phyloP scores from a whole-genome alignment of 495 filamentous ascomycete species.

The Saxispiralis lemnorum region DNA sequence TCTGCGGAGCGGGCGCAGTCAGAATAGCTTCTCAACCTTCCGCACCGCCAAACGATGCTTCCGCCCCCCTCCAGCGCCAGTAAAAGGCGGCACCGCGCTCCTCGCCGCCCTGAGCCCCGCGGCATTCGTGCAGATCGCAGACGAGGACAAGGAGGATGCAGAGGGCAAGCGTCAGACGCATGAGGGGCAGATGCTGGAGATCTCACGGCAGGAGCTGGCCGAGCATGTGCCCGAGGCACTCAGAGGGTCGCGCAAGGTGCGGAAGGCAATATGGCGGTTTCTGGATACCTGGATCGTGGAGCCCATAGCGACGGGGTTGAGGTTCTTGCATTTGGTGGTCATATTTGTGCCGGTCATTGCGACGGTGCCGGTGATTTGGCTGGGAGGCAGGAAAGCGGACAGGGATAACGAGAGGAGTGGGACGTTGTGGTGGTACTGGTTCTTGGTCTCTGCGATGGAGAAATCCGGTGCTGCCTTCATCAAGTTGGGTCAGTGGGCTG shows the following conservation, averaged over 20 bases:
- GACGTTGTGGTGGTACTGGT: conserved; percentile 88
- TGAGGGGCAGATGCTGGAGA: conserved; percentile 72
- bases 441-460: conserved; percentile 82
- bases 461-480: conserved; percentile 90
- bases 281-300: conserved; percentile 62
- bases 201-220: conserved; percentile 55
- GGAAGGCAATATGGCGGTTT: conserved; percentile 39
- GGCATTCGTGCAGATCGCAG: conserved; percentile 57
- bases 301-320: conserved; percentile 68
- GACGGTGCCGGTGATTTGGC: conserved; percentile 62
- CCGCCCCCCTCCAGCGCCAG: conserved; percentile 17
- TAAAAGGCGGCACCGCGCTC: conserved; percentile 23
- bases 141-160: conserved; percentile 31
- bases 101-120: conserved; percentile 40
- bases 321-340: conserved; percentile 66
- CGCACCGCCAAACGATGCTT: conserved; percentile 8
- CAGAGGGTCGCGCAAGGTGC: conserved; percentile 34
- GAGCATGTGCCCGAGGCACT: conserved; percentile 45
- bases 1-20: conserved; percentile 4
- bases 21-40: conserved; percentile 5
- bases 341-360: conserved; percentile 86
- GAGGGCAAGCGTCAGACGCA: conserved; percentile 43
- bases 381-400: conserved; percentile 43
- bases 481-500: conserved; percentile 99
- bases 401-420: conserved; percentile 54